Base-by-base conservation (phyloP, 768 basidiomycete species). In the Daedaleopsis nitida region DNA sequence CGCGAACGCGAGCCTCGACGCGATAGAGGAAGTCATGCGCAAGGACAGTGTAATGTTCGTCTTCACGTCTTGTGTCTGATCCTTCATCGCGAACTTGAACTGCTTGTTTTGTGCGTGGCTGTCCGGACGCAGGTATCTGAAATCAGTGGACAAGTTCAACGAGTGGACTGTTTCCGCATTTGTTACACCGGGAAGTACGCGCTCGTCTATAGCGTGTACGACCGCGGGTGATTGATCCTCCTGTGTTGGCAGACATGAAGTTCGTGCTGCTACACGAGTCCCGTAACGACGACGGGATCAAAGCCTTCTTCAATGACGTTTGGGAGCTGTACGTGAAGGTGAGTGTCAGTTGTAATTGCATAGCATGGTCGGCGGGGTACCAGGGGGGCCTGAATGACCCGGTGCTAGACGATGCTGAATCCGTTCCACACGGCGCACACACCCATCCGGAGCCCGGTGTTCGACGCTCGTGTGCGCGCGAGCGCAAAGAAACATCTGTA, bases 301-400 rank as follows among this genome's bases (percentile, higher is more conserved):
- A 89, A 55, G 74, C 82, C 57, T 99, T 99, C 80, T 91, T 99
- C 70, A 86, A 85, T 69, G 97, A 98, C 10, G 88, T 96, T 32
- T 99, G 97, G 96, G 97, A 99, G 81, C 69, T 91, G 68, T 98
- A 96, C 77, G 86, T 96, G 51, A 99, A 99, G 88, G 97, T 95
- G 65, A 65, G 81, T 38, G 7, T 32, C 27, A 32, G 27, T 32
- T 3, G 27, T 3, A 32, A 32, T 9, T n/a, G 37, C 47, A 43
- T 53, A 52, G 32, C 49, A 32, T 57, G 38, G 27, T 43, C 35
- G 6, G 39, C 5, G 24, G 43, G 51, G 60, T 62, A 53, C 61
- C 47, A 55, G 57, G 55, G 57, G 60, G 63, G 44, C 63, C 38
- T 10, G 47, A 55, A 13, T 24, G 60, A 58, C 45, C 42, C 53